These are phyloP conservation scores for Wickerhamomyces rabaulensis DNA, from an alignment of 805 yeast species.

Conservation along the genomic window DNA sequence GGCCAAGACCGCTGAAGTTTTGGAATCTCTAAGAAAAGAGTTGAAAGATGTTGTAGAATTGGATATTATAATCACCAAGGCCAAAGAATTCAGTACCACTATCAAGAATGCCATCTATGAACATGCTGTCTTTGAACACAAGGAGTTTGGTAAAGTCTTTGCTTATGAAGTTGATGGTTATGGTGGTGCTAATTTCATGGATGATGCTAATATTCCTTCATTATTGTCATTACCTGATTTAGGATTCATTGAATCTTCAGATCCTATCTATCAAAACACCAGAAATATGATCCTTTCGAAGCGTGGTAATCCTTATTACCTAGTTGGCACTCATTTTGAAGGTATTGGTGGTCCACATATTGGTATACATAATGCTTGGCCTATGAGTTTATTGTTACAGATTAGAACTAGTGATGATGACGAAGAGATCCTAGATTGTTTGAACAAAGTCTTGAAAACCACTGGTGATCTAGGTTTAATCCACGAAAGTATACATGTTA, in stretches of 20 bases:
- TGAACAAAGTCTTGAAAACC: slow-evolving; percentile 47
- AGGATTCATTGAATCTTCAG: slow-evolving; percentile 50
- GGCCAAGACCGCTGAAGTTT: slow-evolving; percentile 27
- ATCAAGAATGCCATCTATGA: slow-evolving; percentile 54
- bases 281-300: slow-evolving; percentile 67
- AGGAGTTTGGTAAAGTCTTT: slow-evolving; percentile 66
- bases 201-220: slow-evolving; percentile 89
- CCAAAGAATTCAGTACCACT: slow-evolving; percentile 32
- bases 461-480: slow-evolving; percentile 76
- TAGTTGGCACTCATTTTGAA: slow-evolving; percentile 54
- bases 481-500: slow-evolving; percentile 77
- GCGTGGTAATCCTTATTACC: slow-evolving; percentile 73
- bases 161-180: slow-evolving; percentile 91
- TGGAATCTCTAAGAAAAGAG: slow-evolving; percentile 17
- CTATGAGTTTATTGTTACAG: slow-evolving; percentile 73
- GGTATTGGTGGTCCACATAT: slow-evolving; percentile 94
- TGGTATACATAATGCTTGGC: slow-evolving; percentile 82
- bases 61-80: slow-evolving; percentile 18
- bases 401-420: slow-evolving; percentile 75
- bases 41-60: slow-evolving; percentile 13
- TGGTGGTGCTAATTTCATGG: slow-evolving; percentile 72
- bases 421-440: slow-evolving; percentile 49
- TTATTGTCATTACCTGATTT: slow-evolving; percentile 73
- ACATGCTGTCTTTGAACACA: slow-evolving; percentile 64
- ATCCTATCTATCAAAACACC: slow-evolving; percentile 70